Base-by-base conservation (phyloP, 805 yeast genomes). In the Kluyveromyces starmeri region DNA sequence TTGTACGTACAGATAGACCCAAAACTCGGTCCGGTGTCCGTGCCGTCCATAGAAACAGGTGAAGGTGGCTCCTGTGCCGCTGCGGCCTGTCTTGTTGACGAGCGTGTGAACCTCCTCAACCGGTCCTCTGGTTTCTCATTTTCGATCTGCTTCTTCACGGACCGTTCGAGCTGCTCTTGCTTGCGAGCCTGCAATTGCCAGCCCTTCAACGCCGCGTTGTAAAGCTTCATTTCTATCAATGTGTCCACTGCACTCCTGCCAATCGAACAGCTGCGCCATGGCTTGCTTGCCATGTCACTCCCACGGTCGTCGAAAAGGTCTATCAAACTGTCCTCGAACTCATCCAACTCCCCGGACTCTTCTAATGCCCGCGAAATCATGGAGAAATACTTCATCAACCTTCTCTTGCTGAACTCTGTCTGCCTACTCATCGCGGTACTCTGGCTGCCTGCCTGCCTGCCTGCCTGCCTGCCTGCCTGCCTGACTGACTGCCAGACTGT, bases 51-150 rank as follows among this genome's bases (percentile, higher is more conserved):
- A 8, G 33, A 20, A 9, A 12, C 26, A 4, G 33, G 33, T 13
- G 26, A 21, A 4, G 9, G 10, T n/a, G 26, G 26, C 11, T 30
- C 33, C 3, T 18, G 9, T 7, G 11, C 11, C n/a, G 6, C 7
- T 7, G 26, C 7, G 22, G 12, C 3, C 8, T 4, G 13, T 15
- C 13, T 30, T 30, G 11, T 30, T 4, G 25, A 11, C 4, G 33
- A 21, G n/a, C 33, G 23, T 7, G 33, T 30, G 26, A 30, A 30
- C 17, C 33, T 30, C 14, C 26, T 4, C 33, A 30, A 30, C 5
- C 22, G 33, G 22, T 30, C 33, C 15, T 30, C 33, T 4, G 33
- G 33, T 20, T 22, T 21, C 22, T 30, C 33, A 13, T 20, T 17
- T 5, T 20, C 18, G 14, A 30, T 30, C 18, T 16, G 13, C 13